A percentile compares a stretch with the other conserved stretches of the same genome.
These are phyloP conservation scores for Sanghuangporus weigelae DNA, from an alignment of 1,284 basidiomycete species.

Conservation along the genomic window DNA sequence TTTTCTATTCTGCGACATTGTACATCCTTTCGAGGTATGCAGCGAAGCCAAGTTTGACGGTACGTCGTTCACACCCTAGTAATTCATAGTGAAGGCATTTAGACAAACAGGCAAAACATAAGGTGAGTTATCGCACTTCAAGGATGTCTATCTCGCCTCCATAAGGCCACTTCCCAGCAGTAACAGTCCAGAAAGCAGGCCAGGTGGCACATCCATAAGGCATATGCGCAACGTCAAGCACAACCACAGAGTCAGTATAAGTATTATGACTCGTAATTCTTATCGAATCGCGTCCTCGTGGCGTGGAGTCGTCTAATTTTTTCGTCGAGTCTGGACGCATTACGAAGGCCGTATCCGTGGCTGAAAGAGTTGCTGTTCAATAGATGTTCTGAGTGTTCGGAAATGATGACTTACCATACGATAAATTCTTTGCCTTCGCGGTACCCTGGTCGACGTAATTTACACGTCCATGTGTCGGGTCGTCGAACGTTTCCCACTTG, in stretches of 20 bases:
- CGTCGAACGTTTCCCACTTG: conserved; percentile 41
- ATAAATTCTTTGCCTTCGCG: conserved; percentile 36
- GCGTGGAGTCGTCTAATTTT: conserved; percentile 26
- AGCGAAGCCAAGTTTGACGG: conserved; percentile 44
- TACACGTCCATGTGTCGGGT: conserved; percentile 54
- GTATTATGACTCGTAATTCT: conserved; percentile 41
- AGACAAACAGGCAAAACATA: neutral
- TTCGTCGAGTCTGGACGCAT: conserved; percentile 45
- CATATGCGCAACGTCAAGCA: conserved; percentile 52
- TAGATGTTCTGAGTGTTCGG: neutral
- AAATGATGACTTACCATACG: conserved; percentile 32
- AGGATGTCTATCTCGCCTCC: conserved; percentile 51
- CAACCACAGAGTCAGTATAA: conserved; percentile 44
- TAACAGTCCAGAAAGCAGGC: conserved; percentile 66
- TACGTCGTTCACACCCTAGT: conserved; percentile 39
- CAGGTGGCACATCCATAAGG: conserved; percentile 50
- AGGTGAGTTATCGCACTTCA: conserved; percentile 29
- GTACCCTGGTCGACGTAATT: conserved; percentile 43
- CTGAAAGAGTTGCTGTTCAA: conserved; percentile 22
- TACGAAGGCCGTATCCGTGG: conserved; percentile 36
- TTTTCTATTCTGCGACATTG: conserved; percentile 31
- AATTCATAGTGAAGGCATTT: neutral
- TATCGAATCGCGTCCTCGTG: conserved; percentile 45
- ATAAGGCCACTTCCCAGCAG: conserved; percentile 44
- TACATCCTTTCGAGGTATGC: conserved; percentile 47